Base-by-base conservation (phyloP, 2,329 filamentous ascomycete species). In the Macrophomina phaseolina region DNA sequence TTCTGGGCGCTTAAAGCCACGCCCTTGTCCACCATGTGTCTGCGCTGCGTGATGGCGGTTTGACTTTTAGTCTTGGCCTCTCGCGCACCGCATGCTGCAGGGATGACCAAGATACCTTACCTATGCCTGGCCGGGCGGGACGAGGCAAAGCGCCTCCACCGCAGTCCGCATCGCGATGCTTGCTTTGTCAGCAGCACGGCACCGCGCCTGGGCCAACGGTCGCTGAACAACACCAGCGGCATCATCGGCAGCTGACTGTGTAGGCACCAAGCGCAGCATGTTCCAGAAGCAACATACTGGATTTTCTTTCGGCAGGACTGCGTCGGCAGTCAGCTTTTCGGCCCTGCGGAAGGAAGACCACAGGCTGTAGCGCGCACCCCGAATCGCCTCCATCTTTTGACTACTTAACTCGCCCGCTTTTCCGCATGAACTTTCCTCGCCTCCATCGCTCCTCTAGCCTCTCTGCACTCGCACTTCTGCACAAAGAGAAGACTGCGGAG, bases 161-260 rank as follows among this genome's bases (percentile, higher is more conserved):
- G 18, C 16, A 16, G 30, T 3, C 42, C 30, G 45, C 30, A 23
- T 48, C 23, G 23, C 16, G n/a, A 14, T n/a, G 14, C 3, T 16
- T 62, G 58, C 58, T 62, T 62, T 11, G 36, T 62, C 58, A 62
- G 45, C 58, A 51, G 11, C 14, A 3, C 52, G 6, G 11, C 32
- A 23, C 52, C 52, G 2, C 30, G 38, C 14, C 3, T 40, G 8
- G 38, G 11, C 40, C 23, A 23, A 23, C 23, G 23, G 23, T 23
- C 28, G 42, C 58, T 38, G 58, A 62, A 48, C n/a, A 23, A 36
- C 16, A 62, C 55, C 42, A 5, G 18, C 42, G 45, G 45, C 58
- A 49, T 36, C n/a, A 8, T 36, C 58, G 45, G 58, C 58, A 18
- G 12, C 9, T 18, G 2, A 14, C 3, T 6, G 1, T 23, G 38